Evolutionary conservation across 2,329 filamentous ascomycete genomes (phyloP).

Genomic region (Colletotrichum australisinense): DNA sequence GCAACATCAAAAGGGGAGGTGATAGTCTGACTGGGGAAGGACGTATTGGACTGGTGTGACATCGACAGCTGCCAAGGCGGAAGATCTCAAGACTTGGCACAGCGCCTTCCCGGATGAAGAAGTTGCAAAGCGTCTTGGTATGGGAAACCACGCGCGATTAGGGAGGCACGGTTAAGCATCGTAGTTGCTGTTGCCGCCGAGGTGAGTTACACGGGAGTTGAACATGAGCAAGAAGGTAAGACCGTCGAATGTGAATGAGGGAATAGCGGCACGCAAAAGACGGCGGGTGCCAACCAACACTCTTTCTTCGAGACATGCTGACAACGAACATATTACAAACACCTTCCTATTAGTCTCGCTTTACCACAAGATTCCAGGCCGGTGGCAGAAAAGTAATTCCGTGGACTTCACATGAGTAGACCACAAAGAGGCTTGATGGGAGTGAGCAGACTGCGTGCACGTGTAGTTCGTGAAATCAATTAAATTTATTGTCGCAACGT

Average conservation of each 20-base stretch:
- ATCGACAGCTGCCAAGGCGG: constrained; percentile 18
- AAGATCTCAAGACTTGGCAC: constrained; percentile 17
- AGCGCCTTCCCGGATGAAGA: constrained; percentile 14
- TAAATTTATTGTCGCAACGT: too few relatives aligned
- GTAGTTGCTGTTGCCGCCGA: accelerated
- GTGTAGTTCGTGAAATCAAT: too few relatives aligned
- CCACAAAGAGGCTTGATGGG: too few relatives aligned
- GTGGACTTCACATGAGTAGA: too few relatives aligned
- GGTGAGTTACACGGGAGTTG: too few relatives aligned
- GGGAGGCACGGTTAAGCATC: neutral
- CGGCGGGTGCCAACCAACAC: neutral
- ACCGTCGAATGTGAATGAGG: neutral
- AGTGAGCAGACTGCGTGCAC: too few relatives aligned
- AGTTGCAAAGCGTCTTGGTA: neutral
- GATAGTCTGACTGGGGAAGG: constrained; percentile 7
- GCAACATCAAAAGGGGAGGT: constrained; percentile 11
- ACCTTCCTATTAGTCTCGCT: too few relatives aligned
- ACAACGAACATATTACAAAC: too few relatives aligned
- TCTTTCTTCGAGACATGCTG: too few relatives aligned
- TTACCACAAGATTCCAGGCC: too few relatives aligned
- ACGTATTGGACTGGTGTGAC: neutral
- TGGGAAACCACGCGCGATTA: neutral
- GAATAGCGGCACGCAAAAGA: too few relatives aligned
- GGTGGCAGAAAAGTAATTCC: too few relatives aligned
- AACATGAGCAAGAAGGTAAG: neutral